Conservation (phyloP, 1,284 basidiomycete genomes). For the Trametes hirsuta region DNA sequence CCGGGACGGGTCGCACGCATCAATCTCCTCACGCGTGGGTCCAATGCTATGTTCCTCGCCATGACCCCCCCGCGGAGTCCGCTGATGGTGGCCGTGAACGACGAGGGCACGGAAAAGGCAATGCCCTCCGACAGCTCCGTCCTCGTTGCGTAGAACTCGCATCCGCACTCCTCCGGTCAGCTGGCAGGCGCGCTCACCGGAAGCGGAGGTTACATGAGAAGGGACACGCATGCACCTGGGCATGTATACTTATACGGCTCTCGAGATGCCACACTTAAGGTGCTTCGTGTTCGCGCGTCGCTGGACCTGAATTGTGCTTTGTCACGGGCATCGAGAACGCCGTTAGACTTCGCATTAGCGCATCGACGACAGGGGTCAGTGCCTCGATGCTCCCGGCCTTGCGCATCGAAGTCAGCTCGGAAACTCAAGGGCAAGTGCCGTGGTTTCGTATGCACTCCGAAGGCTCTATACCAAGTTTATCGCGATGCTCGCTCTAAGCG, state of each 20-base stretch:
- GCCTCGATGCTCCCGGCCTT: background rate
- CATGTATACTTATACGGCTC: slow-evolving; percentile 6
- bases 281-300: background rate
- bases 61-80: slow-evolving; percentile 26
- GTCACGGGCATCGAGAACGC: background rate
- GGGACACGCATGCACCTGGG: background rate
- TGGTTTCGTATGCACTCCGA: too few species aligned
- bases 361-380: background rate
- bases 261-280: background rate
- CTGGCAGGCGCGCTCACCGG: background rate
- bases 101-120: slow-evolving; percentile 20
- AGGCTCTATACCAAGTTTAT: too few species aligned
- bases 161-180: background rate
- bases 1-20: slow-evolving; percentile 36
- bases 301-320: background rate
- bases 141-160: slow-evolving; percentile 13
- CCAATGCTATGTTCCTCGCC: slow-evolving; percentile 33
- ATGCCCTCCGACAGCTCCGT: slow-evolving; percentile 6
- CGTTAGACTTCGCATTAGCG: background rate
- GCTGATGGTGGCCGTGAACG: slow-evolving; percentile 11
- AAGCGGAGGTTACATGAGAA: background rate
- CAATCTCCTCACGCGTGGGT: slow-evolving; percentile 37
- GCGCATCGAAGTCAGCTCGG: too few species aligned
- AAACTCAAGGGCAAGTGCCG: too few species aligned
- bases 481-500: too few species aligned